Conservation (phyloP, 176 grass and related monocot species). For the Chrysopogon serrulatus region DNA sequence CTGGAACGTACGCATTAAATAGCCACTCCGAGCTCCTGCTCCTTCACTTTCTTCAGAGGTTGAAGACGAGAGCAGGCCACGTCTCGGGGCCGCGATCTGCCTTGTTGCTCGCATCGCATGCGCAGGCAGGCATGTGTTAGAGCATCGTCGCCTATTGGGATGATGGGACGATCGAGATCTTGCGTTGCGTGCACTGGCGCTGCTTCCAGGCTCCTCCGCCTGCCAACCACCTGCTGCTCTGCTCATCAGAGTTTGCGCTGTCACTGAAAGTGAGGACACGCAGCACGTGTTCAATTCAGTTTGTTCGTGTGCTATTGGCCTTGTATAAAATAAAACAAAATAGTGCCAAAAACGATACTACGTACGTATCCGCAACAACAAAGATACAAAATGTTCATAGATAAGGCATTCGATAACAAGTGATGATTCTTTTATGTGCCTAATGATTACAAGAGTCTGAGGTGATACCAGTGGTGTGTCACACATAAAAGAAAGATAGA, state of each 20-base stretch:
- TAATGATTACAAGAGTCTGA: too few relatives aligned
- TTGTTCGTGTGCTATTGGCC: not conserved
- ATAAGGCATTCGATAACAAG: not conserved
- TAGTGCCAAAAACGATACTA: not conserved
- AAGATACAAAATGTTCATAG: not conserved
- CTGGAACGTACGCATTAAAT: constrained; percentile 9
- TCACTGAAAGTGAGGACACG: not conserved
- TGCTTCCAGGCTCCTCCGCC: not conserved
- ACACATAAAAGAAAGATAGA: too few relatives aligned
- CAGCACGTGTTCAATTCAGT: not conserved
- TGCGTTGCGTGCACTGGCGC: not conserved
- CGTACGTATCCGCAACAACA: not conserved
- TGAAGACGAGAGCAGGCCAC: not conserved
- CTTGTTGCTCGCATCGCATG: too few relatives aligned
- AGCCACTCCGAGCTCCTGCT: not conserved
- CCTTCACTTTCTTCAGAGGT: not conserved
- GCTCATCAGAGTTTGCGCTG: not conserved
- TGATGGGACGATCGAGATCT: not conserved
- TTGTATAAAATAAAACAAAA: not conserved
- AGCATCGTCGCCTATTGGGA: not conserved
- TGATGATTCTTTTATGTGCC: not conserved
- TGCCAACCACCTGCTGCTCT: not conserved
- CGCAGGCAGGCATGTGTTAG: not conserved
- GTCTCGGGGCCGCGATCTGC: not conserved
- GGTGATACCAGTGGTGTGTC: too few relatives aligned